Conservation (phyloP, 306 rosid species). For the Cicer chorassanicum region DNA sequence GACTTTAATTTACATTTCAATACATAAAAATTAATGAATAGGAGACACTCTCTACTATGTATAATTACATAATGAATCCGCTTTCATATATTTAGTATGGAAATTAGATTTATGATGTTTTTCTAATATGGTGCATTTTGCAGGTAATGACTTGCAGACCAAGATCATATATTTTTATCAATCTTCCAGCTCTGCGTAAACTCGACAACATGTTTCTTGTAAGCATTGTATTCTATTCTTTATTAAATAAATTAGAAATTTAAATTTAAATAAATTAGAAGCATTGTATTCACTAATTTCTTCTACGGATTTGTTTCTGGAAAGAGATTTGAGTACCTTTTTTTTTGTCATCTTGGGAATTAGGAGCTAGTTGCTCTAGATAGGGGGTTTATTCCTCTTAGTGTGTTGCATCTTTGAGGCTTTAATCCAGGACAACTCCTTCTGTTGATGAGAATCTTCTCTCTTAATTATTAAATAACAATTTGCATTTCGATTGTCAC, state of each 20-base stretch:
- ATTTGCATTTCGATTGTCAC: background rate
- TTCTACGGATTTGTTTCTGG: background rate
- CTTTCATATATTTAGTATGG: background rate
- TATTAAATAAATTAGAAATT: background rate
- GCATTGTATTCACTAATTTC: background rate
- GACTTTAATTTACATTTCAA: constrained; percentile 10
- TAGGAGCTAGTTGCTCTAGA: background rate
- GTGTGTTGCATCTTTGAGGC: constrained; percentile 3
- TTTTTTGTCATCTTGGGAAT: background rate
- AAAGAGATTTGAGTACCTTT: background rate
- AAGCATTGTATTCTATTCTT: constrained; percentile 44
- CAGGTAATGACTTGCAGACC: constrained; percentile 98
- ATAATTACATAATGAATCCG: background rate
- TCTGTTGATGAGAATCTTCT: background rate
- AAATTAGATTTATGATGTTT: constrained; percentile 45
- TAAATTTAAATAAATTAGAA: background rate
- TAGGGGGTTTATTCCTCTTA: background rate
- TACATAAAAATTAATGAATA: background rate
- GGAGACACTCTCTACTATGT: background rate
- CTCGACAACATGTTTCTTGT: constrained; percentile 94
- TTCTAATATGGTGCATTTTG: constrained; percentile 50
- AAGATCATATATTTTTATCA: constrained; percentile 82
- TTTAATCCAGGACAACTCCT: background rate
- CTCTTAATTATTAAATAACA: background rate
- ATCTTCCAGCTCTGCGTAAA: constrained; percentile 94